Evolutionary conservation across 768 basidiomycete species (phyloP).

Genomic region (Tephrocybe sp.): DNA sequence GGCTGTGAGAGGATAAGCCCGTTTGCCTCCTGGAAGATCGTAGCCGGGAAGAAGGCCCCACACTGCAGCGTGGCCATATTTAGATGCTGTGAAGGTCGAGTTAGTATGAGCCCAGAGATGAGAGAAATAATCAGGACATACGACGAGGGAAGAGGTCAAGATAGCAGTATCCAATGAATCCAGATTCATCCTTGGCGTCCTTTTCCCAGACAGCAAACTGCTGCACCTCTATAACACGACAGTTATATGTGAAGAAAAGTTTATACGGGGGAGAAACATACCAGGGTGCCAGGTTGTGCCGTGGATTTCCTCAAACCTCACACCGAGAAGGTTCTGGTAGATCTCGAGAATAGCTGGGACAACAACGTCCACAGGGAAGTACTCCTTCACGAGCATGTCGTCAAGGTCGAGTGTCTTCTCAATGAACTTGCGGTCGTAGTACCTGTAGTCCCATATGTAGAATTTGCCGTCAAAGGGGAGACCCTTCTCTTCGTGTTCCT

Average conservation of each 20-base stretch:
- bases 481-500: conserved; percentile 61
- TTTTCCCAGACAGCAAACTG: conserved; percentile 85
- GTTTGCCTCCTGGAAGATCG: conserved; percentile 48
- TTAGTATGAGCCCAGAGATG: not conserved
- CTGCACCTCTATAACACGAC: conserved; percentile 59
- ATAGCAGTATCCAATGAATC: conserved; percentile 82
- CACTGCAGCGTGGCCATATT: conserved; percentile 86
- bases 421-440: conserved; percentile 64
- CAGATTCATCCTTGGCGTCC: conserved; percentile 64
- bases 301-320: conserved; percentile 65
- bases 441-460: conserved; percentile 84
- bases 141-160: conserved; percentile 86
- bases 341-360: conserved; percentile 80
- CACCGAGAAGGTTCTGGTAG: conserved; percentile 79
- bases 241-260: not conserved
- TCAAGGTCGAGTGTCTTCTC: conserved; percentile 70
- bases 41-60: conserved; percentile 76
- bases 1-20: conserved; percentile 70
- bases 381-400: conserved; percentile 79
- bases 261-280: conserved; percentile 23
- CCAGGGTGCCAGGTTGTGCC: conserved; percentile 79
- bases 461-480: conserved; percentile 69
- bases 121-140: conserved; percentile 27
- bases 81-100: conserved; percentile 44
- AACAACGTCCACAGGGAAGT: conserved; percentile 83